phyloP scores from a whole-genome alignment of 2,329 filamentous ascomycete genomes.

The Huntiella decipiens region DNA sequence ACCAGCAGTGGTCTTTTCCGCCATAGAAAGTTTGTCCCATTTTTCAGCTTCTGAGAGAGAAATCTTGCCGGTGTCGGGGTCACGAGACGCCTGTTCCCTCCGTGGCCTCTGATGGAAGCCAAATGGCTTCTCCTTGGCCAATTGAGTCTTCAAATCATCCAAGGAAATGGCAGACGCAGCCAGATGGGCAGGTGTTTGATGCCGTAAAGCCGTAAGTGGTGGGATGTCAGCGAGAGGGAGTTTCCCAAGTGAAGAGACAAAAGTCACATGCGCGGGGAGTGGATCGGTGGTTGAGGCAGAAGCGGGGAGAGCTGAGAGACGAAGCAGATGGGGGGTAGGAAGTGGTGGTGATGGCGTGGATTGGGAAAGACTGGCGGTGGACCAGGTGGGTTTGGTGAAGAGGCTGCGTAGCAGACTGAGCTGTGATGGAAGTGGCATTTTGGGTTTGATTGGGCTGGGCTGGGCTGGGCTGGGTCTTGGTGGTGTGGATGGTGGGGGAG shows the following conservation, averaged over 20 bases:
- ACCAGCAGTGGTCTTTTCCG: slow-evolving; percentile 45
- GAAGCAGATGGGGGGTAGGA: slow-evolving; percentile 58
- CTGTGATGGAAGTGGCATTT: slow-evolving; percentile 12
- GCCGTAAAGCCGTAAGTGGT: slow-evolving; percentile 61
- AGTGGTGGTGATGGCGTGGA: slow-evolving; percentile 24
- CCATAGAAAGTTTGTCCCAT: slow-evolving; percentile 53
- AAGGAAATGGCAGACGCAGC: slow-evolving; percentile 40
- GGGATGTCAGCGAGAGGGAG: slow-evolving; percentile 31
- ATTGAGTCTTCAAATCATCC: slow-evolving; percentile 32
- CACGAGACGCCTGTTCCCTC: not conserved
- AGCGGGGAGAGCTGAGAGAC: slow-evolving; percentile 68
- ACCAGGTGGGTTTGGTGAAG: slow-evolving; percentile 63
- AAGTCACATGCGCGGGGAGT: slow-evolving; percentile 66
- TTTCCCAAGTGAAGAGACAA: slow-evolving; percentile 56
- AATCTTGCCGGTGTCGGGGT: not conserved
- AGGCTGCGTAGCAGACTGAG: slow-evolving; percentile 21
- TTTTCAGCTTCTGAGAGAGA: slow-evolving; percentile 25
- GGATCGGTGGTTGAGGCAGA: slow-evolving; percentile 50
- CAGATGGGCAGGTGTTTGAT: slow-evolving; percentile 51
- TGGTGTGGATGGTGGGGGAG: not conserved
- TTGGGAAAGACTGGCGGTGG: slow-evolving; percentile 45
- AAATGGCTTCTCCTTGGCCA: slow-evolving; percentile 40
- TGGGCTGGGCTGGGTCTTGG: slow-evolving; percentile 17
- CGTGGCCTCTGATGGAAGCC: slow-evolving; percentile 32
- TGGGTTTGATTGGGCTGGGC: slow-evolving; percentile 9